These are phyloP conservation scores for Vitis cinerea DNA, from an alignment of 164 flowering plant genomes.

Conservation along the genomic window DNA sequence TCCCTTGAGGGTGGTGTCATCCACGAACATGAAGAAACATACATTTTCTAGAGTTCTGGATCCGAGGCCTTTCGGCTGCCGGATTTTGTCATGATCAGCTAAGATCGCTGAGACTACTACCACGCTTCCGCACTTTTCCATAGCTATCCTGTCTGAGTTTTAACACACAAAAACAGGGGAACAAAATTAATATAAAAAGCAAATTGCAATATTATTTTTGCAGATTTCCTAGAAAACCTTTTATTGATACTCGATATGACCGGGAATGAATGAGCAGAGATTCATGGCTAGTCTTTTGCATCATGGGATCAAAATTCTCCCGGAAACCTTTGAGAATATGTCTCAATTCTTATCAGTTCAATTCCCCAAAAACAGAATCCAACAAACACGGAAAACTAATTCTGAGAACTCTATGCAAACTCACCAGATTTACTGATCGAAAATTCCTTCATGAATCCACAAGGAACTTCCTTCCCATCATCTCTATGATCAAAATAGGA, in stretches of 20 bases:
- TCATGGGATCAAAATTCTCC: not conserved
- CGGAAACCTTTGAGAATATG: not conserved
- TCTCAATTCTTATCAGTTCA: not conserved
- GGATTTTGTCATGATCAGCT: conserved; percentile 84
- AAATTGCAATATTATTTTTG: not conserved
- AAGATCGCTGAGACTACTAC: conserved; percentile 89
- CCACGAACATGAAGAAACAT: conserved; percentile 92
- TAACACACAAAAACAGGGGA: not conserved
- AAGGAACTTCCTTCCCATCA: conserved; percentile 48
- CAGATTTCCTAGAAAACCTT: too few relatives aligned
- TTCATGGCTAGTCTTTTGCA: too few relatives aligned
- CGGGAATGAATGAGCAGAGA: too few relatives aligned
- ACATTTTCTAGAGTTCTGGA: conserved; percentile 54
- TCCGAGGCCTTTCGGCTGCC: conserved; percentile 85
- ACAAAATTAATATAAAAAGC: not conserved
- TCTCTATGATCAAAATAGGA: conserved; percentile 53
- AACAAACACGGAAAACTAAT: not conserved
- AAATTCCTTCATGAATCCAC: conserved; percentile 77
- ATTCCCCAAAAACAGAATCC: not conserved
- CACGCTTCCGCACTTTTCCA: conserved; percentile 71
- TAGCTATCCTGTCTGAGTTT: conserved; percentile 57
- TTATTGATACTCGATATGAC: too few relatives aligned
- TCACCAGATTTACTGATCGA: conserved; percentile 60
- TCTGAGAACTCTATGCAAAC: conserved; percentile 9
- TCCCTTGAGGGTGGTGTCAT: conserved; percentile 54